Evolutionary conservation across 2,329 filamentous ascomycete species (phyloP).

Genomic region (Sporothrix curviconia): DNA sequence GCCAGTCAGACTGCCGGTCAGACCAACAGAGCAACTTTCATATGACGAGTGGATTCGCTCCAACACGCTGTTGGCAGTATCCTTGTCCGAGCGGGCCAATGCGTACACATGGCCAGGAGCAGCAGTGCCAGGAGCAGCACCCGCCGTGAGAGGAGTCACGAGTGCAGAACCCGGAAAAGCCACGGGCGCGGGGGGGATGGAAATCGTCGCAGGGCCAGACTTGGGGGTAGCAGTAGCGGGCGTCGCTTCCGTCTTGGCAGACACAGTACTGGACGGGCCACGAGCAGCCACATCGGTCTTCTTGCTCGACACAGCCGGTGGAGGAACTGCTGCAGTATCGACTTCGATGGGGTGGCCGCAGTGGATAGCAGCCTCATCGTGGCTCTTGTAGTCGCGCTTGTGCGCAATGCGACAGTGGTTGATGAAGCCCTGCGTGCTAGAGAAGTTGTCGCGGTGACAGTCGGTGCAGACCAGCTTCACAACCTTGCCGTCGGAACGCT

Average conservation of each 20-base stretch:
- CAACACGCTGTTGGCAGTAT: slow-evolving; percentile 44
- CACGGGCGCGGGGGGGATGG: slow-evolving; percentile 10
- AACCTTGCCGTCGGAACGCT: slow-evolving; percentile 74
- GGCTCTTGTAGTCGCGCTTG: slow-evolving; percentile 86
- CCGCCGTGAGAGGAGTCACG: background rate
- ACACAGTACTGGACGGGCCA: background rate
- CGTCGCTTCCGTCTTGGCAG: too few relatives aligned
- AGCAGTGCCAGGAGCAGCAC: slow-evolving; percentile 15
- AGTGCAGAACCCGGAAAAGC: slow-evolving; percentile 1
- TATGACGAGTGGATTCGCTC: slow-evolving; percentile 50
- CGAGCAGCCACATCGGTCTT: background rate
- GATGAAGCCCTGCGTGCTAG: slow-evolving; percentile 97
- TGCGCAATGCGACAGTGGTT: slow-evolving; percentile 98
- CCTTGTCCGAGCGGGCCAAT: slow-evolving; percentile 51
- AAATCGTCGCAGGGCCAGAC: slow-evolving; percentile 12
- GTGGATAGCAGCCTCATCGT: slow-evolving; percentile 84
- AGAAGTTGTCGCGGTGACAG: slow-evolving; percentile 86
- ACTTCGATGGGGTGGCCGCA: slow-evolving; percentile 78
- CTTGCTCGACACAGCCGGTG: background rate
- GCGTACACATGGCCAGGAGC: slow-evolving; percentile 54
- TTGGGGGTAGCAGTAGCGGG: background rate
- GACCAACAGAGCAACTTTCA: slow-evolving; percentile 35
- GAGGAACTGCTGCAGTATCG: slow-evolving; percentile 43
- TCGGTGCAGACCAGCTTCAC: slow-evolving; percentile 88
- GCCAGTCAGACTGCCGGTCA: too few relatives aligned